Evolutionary conservation across 2,329 filamentous ascomycete species (phyloP), one percentile per base, ranked within the genome.

Genomic region (Ophiocordyceps unilateralis): DNA sequence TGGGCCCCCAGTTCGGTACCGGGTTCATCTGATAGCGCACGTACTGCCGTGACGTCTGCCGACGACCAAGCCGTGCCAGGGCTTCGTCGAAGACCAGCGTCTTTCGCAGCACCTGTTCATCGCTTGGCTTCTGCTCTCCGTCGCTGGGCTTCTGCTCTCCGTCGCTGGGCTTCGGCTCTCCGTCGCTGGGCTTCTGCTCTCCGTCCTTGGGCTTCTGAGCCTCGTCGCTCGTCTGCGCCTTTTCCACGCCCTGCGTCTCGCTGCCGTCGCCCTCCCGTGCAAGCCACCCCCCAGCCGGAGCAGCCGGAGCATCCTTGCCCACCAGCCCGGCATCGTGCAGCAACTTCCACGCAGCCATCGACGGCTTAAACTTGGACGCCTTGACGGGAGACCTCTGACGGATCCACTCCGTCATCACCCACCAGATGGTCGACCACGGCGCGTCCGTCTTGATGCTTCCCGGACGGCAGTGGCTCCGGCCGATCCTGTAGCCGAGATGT

Each of bases 371-470:
- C 19, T 76, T 76, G 1, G 74, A 74, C 30, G 79, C 74, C 56
- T 83, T 93, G 45, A 93, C 69, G 0, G 88, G 87, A 0, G 75
- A 70, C 53, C 81, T 83, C 56, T 93, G 86, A 21, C 81, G 74
- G 14, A 83, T 76, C 86, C 87, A 98, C 61, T 94, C 87, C 22
- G 84, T 74, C 76, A 96, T 91, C 23, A 96, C 68, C 57, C 93
- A 83, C 88, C 91, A 96, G 40, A 98, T 74, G 0, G 85, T 78
- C 5, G 69, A 69, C 87, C 87, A 98, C 0, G 88, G 84, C 14
- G 91, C 91, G 60, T 96, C 78, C 0, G 91, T 96, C 65, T 93
- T 93, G 61, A 96, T 78, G 54, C 84, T 91, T 22, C 88, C 89
- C 0, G 85, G 74, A 50, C 87, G 86, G 52, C 86, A 86, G 60